Base-by-base conservation (phyloP, 2,329 filamentous ascomycete species). In the Esteya vermicola region DNA sequence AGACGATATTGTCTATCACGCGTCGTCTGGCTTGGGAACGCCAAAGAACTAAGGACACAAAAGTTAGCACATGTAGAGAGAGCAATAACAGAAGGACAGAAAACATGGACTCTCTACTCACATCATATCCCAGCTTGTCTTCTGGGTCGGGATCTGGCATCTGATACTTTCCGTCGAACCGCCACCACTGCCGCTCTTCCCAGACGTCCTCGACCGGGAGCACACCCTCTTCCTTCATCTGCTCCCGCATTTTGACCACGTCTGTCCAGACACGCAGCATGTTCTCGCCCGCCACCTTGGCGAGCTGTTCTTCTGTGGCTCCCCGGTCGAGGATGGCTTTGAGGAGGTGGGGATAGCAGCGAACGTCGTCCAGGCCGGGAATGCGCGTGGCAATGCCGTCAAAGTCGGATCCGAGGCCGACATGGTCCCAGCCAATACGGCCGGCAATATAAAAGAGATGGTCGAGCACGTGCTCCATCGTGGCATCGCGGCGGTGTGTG, bases 291-390 rank as follows among this genome's bases (percentile, higher is more conserved):
- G 77, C 80, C 9, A 94, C 63, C 57, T 86, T 88, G 20, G 64
- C 70, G 2, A 73, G 80, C 56, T 94, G 78, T 25, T 66, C 59
- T 44, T 89, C 82, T 30, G 74, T 81, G 4, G 94, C 70, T 0
- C 84, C 85, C 30, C 78, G 69, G 38, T 65, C 65, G 45, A 93
- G 60, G 39, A 95, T 58, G 10, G 40, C 40, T 9, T 25, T 22
- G 9, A 42, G 22, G 12, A 42, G 23, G 6, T 14, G 9, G 54
- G 57, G 36, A 60, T 59, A 7, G 58, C 48, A 6, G 61, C 52
- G 77, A 6, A 93, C 85, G 55, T 94, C 85, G 27, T 91, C 84
- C 32, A 95, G 58, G 0, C 86, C 88, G n/a, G n/a, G n/a, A n/a
- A n/a, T n/a, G n/a, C n/a, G n/a, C n/a, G n/a, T n/a, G n/a, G n/a